phyloP scores from a whole-genome alignment of 352 stramenopile genomes.

The Pythium monospermum region DNA sequence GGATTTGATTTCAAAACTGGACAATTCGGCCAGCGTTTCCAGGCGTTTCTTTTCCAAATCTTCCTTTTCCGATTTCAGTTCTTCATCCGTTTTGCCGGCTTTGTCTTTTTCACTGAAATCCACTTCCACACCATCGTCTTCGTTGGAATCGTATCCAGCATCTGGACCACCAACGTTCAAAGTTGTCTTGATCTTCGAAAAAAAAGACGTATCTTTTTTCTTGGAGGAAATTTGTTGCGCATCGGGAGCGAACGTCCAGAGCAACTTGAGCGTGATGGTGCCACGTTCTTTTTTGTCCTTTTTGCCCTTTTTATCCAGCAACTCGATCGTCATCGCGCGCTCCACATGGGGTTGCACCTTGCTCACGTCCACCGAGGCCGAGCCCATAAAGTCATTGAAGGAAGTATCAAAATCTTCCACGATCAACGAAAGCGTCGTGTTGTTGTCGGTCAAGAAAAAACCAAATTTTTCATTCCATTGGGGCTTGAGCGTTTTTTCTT shows the following conservation, averaged over 20 bases:
- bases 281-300: slow-evolving; percentile 69
- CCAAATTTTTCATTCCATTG: slow-evolving; percentile 79
- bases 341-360: slow-evolving; percentile 52
- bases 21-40: slow-evolving; percentile 71
- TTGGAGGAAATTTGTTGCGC: slow-evolving; percentile 55
- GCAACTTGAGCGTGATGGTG: slow-evolving; percentile 38
- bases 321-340: slow-evolving; percentile 48
- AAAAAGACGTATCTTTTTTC: slow-evolving; percentile 65
- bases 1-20: slow-evolving; percentile 79
- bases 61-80: slow-evolving; percentile 66
- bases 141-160: slow-evolving; percentile 66
- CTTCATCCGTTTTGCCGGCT: slow-evolving; percentile 54
- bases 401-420: slow-evolving; percentile 75
- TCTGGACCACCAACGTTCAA: slow-evolving; percentile 56
- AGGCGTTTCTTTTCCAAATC: slow-evolving; percentile 69
- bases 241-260: slow-evolving; percentile 55
- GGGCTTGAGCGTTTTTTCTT: slow-evolving; percentile 62
- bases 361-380: slow-evolving; percentile 44
- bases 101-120: slow-evolving; percentile 41
- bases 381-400: slow-evolving; percentile 81
- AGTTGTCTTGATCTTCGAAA: slow-evolving; percentile 30
- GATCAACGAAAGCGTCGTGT: slow-evolving; percentile 41
- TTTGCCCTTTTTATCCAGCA: slow-evolving; percentile 54
- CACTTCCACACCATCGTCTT: slow-evolving; percentile 66
- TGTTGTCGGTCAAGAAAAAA: slow-evolving; percentile 59